Base-by-base conservation (phyloP, 2,329 filamentous ascomycete species). In the Sodiomyces alkalinus region DNA sequence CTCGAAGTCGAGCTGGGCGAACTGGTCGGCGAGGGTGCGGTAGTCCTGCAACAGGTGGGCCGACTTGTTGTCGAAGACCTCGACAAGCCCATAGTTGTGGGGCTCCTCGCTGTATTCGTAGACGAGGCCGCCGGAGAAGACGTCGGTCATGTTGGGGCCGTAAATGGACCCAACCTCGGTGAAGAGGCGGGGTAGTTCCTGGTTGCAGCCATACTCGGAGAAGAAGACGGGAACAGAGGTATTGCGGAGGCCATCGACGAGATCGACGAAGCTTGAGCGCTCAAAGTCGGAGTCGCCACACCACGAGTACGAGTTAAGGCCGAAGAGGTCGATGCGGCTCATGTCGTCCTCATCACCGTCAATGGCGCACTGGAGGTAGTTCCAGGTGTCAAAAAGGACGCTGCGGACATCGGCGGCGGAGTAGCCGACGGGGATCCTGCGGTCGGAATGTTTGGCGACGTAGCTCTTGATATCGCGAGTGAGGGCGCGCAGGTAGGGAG, bases 391-490 rank as follows among this genome's bases (percentile, higher is more conserved):
- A 46, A 74, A 62, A 15, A 86, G 67, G 23, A 81, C 70, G 2
- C 67, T 56, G 34, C 80, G 74, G 23, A 87, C 80, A 48, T 86
- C 80, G 27, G 80, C 80, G 34, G 80, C 80, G 6, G 78, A 83
- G 62, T 86, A 86, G 24, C 80, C 80, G 33, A 85, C 76, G 14
- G 80, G 79, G 39, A 86, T 79, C 34, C 56, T 41, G 41, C 80
- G 76, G 46, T 71, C 62, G 34, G 68, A 58, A 46, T 79, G 70
- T 46, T 73, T 74, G 53, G 73, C 69, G 56, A 85, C 74, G 60
- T 86, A 86, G 48, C 74, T 76, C 63, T 81, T 83, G 49, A 86
- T 62, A 52, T 86, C 80, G 45, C 80, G 75, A 26, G 76, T 83
- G 37, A 82, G 70, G 36, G 80, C 80, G 52, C 73, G 65, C 40